Conservation (phyloP, 2,329 filamentous ascomycete species). For the Aspergillus costaricaensis region DNA sequence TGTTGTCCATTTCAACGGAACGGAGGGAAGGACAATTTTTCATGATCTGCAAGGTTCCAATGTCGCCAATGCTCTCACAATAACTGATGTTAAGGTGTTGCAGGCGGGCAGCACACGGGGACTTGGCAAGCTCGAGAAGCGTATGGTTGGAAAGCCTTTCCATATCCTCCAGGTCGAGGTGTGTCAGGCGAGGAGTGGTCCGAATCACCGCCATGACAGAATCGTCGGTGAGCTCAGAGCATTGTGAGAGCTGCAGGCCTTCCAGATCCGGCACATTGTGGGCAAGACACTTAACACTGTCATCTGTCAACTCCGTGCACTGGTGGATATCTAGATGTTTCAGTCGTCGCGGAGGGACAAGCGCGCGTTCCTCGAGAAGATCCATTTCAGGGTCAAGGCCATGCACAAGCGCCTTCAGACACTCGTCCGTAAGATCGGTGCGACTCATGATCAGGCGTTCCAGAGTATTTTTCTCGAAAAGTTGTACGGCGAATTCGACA, state of each 20-base stretch:
- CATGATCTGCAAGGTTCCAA: conserved; percentile 79
- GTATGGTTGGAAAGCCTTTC: conserved; percentile 73
- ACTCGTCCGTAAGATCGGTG: conserved; percentile 72
- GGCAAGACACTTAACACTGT: conserved; percentile 70
- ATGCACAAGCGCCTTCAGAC: conserved; percentile 72
- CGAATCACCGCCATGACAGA: conserved; percentile 72
- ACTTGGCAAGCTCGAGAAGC: conserved; percentile 72
- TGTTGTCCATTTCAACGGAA: conserved; percentile 88
- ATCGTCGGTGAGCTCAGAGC: conserved; percentile 70
- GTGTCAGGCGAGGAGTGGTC: conserved; percentile 74
- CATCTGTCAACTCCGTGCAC: conserved; percentile 72
- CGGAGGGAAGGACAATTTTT: conserved; percentile 70
- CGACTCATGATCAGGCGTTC: conserved; percentile 81
- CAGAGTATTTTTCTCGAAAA: conserved; percentile 79
- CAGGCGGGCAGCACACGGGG: conserved; percentile 70
- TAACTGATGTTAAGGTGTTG: conserved; percentile 86
- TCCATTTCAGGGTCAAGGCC: conserved; percentile 78
- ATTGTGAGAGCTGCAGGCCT: conserved; percentile 79
- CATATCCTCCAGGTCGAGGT: conserved; percentile 88
- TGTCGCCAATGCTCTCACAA: conserved; percentile 82
- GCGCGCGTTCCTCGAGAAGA: conserved; percentile 71
- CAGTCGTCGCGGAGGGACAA: conserved; percentile 75
- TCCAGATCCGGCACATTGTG: conserved; percentile 76
- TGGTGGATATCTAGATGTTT: conserved; percentile 84
- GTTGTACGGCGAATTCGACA: conserved; percentile 66